These are phyloP conservation scores for Hymenoscyphus repandus DNA, from an alignment of 2,329 filamentous ascomycete species.

Conservation along the genomic window DNA sequence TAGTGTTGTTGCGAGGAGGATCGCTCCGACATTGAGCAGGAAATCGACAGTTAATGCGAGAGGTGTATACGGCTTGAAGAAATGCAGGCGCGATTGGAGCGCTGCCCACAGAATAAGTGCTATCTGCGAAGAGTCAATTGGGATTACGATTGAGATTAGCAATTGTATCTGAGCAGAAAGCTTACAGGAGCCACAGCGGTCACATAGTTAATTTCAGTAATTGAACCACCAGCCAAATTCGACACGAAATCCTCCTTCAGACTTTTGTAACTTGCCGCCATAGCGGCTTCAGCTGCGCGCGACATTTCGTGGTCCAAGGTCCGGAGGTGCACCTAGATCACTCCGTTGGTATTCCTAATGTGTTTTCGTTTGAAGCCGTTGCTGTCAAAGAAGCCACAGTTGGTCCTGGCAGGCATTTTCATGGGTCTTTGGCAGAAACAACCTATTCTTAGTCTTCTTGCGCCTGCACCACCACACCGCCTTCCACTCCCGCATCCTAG, in stretches of 20 bases:
- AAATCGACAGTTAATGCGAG: constrained; percentile 74
- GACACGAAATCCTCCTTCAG: constrained; percentile 96
- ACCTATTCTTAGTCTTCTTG: too few species aligned
- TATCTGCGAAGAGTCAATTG: constrained; percentile 46
- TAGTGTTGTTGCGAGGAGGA: constrained; percentile 79
- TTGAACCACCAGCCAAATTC: constrained; percentile 75
- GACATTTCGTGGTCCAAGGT: constrained; percentile 20
- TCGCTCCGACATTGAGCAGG: constrained; percentile 75
- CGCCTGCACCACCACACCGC: neutral
- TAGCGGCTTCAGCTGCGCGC: constrained; percentile 31
- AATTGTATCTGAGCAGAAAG: constrained; percentile 17
- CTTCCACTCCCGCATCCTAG: too few species aligned
- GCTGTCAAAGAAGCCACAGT: too few species aligned
- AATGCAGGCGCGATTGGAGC: constrained; percentile 75
- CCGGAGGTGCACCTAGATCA: neutral
- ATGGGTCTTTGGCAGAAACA: too few species aligned
- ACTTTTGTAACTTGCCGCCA: constrained; percentile 68
- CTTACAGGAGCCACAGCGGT: constrained; percentile 79
- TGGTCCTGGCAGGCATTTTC: too few species aligned
- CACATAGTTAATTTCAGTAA: constrained; percentile 82
- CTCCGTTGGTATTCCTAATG: neutral
- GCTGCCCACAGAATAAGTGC: constrained; percentile 83
- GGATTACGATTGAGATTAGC: neutral
- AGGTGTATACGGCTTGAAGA: constrained; percentile 72
- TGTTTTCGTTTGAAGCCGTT: neutral